Percentiles rank a stretch among this genome's conserved stretches.
phyloP scores from a whole-genome alignment of 2,329 filamentous ascomycete genomes.

The Anthostomella pinea region DNA sequence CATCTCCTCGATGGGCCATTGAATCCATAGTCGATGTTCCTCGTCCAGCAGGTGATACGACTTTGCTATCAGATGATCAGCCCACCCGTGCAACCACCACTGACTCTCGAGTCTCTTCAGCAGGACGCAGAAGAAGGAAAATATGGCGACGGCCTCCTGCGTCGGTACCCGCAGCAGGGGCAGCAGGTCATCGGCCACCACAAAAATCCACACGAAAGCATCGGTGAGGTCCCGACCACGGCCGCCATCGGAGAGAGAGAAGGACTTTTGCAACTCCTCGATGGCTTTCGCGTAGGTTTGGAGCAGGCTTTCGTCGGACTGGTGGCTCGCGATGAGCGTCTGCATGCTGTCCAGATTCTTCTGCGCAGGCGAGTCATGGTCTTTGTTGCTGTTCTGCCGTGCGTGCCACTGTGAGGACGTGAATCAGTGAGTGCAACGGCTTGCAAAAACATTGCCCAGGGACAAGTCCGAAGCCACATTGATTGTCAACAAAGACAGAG shows the following conservation, averaged over 20 bases:
- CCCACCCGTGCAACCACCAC: constrained; percentile 21
- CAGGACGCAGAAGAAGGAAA: constrained; percentile 17
- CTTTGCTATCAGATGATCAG: constrained; percentile 13
- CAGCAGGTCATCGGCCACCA: constrained; percentile 25
- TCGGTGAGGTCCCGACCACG: constrained; percentile 20
- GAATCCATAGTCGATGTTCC: constrained; percentile 16
- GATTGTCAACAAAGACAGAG: too few species aligned
- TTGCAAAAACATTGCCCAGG: too few species aligned
- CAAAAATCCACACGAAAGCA: constrained; percentile 32
- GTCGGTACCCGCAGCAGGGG: constrained; percentile 20
- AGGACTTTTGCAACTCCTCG: constrained; percentile 11
- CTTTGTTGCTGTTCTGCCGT: too few species aligned
- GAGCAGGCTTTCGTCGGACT: neutral
- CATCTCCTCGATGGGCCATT: constrained; percentile 22
- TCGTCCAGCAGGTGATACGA: constrained; percentile 15
- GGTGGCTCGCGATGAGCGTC: too few species aligned
- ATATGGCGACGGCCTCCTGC: constrained; percentile 33
- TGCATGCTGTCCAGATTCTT: too few species aligned
- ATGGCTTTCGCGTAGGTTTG: constrained; percentile 7
- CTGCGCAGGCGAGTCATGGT: too few species aligned
- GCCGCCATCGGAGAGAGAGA: constrained; percentile 2
- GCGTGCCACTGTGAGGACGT: too few species aligned
- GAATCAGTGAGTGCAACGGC: too few species aligned
- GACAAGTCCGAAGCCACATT: too few species aligned
- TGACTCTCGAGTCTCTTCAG: constrained; percentile 9